A percentile compares a stretch with the other conserved stretches of the same genome.
phyloP scores from a whole-genome alignment of 2,329 filamentous ascomycete species.

The Lanzia echinophila region DNA sequence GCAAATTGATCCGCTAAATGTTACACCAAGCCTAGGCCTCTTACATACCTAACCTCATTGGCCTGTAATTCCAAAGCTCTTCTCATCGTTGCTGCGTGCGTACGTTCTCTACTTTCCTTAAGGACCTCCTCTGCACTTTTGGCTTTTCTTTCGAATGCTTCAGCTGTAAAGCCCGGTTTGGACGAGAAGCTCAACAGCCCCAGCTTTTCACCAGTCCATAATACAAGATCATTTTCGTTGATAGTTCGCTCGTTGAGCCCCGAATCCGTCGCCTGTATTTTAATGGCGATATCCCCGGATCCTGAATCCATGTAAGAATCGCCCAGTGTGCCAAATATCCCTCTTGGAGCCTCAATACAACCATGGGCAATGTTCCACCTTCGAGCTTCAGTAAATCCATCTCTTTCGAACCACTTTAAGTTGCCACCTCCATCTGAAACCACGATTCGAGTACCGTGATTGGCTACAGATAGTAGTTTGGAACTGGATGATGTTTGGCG shows the following conservation, averaged over 20 bases:
- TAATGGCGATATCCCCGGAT: slow-evolving; percentile 69
- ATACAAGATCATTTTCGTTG: slow-evolving; percentile 62
- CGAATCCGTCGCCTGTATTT: slow-evolving; percentile 53
- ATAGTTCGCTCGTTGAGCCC: slow-evolving; percentile 29
- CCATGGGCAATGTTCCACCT: slow-evolving; percentile 49
- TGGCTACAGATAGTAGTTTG: slow-evolving; percentile 73
- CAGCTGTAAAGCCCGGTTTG: slow-evolving; percentile 40
- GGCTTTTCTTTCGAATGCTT: slow-evolving; percentile 43
- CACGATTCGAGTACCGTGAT: slow-evolving; percentile 75
- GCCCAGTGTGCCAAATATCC: slow-evolving; percentile 44
- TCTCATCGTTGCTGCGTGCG: slow-evolving; percentile 67
- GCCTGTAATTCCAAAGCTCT: slow-evolving; percentile 58
- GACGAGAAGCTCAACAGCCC: slow-evolving; percentile 63
- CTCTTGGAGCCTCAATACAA: slow-evolving; percentile 39
- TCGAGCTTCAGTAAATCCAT: slow-evolving; percentile 60
- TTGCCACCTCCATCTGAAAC: slow-evolving; percentile 79
- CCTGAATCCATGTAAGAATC: slow-evolving; percentile 34
- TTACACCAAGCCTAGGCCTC: slow-evolving; percentile 46
- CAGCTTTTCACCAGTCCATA: slow-evolving; percentile 84
- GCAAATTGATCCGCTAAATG: background rate
- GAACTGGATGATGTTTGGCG: slow-evolving; percentile 75
- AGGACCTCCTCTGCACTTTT: slow-evolving; percentile 39
- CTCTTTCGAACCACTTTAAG: slow-evolving; percentile 85
- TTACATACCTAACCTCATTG: slow-evolving; percentile 70
- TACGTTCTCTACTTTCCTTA: slow-evolving; percentile 48